These are phyloP conservation scores for Aschersonia sp. DNA, from an alignment of 2,329 filamentous ascomycete genomes.

Conservation along the genomic window DNA sequence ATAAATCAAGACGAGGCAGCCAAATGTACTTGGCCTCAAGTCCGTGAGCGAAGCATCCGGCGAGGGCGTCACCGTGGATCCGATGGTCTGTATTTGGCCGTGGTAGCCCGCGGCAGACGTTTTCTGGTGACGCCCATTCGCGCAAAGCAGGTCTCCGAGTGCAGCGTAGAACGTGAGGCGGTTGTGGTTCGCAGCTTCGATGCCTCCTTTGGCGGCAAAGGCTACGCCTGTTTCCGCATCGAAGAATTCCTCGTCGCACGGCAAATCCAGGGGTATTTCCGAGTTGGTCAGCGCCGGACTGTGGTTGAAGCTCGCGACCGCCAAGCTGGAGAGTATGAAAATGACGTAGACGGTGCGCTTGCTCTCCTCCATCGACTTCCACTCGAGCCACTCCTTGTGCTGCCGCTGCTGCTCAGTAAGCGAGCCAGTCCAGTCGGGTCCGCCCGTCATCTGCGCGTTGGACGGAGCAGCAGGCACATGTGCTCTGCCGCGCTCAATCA, in stretches of 20 bases:
- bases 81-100: slow-evolving; percentile 2
- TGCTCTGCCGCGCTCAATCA: slow-evolving; percentile 28
- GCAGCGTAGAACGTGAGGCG: slow-evolving; percentile 69
- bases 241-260: slow-evolving; percentile 88
- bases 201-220: slow-evolving; percentile 67
- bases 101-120: slow-evolving; percentile 20
- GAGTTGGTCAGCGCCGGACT: slow-evolving; percentile 85
- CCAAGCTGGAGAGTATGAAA: slow-evolving; percentile 79
- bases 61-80: slow-evolving; percentile 1
- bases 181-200: slow-evolving; percentile 52
- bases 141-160: slow-evolving; percentile 64
- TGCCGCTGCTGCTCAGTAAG: slow-evolving; percentile 29
- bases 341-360: slow-evolving; percentile 87
- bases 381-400: slow-evolving; percentile 56
- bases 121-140: slow-evolving; percentile 52
- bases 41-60: slow-evolving; percentile 41
- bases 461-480: slow-evolving; percentile 18
- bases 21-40: slow-evolving; percentile 76
- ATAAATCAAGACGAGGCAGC: slow-evolving; percentile 82
- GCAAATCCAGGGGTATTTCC: slow-evolving; percentile 76
- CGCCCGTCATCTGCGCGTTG: slow-evolving; percentile 44
- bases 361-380: slow-evolving; percentile 79
- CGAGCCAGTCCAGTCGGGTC: slow-evolving; percentile 24
- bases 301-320: slow-evolving; percentile 89
- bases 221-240: slow-evolving; percentile 67